phyloP scores from a whole-genome alignment of 139 green algal genomes.

The Chlamydomonas incerta region DNA sequence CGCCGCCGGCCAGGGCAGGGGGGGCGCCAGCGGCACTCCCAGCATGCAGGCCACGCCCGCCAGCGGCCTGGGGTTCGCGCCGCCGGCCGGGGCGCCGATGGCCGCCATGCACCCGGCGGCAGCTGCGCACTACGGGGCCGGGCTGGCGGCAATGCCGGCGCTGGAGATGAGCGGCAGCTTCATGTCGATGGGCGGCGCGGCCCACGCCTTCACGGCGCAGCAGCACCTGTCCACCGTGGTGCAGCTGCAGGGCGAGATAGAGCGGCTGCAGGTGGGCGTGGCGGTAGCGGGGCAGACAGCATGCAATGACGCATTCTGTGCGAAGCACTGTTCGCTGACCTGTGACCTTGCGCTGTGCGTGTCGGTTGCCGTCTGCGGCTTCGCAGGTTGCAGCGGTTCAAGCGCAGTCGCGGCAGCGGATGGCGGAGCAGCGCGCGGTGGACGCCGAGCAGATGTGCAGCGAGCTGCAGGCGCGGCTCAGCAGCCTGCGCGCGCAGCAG shows the following conservation, averaged over 20 bases:
- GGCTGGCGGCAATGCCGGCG: not conserved
- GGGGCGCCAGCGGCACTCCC: not conserved
- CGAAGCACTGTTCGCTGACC: too few relatives aligned
- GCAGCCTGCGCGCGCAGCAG: not conserved
- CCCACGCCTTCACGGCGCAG: not conserved
- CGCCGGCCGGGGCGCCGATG: too few relatives aligned
- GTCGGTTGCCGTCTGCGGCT: too few relatives aligned
- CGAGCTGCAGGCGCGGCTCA: conserved; percentile 30
- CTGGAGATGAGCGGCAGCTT: not conserved
- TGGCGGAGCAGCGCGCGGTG: conserved; percentile 31
- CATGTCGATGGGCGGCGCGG: not conserved
- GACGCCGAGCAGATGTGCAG: conserved; percentile 37
- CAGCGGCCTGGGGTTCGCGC: not conserved
- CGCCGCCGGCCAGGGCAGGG: too few relatives aligned
- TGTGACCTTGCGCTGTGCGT: too few relatives aligned
- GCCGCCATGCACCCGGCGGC: too few relatives aligned
- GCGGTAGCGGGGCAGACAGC: too few relatives aligned
- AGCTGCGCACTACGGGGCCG: too few relatives aligned
- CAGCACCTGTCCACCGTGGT: conserved; percentile 32
- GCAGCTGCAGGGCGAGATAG: conserved; percentile 40
- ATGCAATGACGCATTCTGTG: too few relatives aligned
- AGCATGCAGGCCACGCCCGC: not conserved
- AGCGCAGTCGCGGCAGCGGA: conserved; percentile 40
- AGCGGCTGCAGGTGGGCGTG: conserved; percentile 35
- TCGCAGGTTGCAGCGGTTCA: conserved; percentile 10